Evolutionary conservation across 169 alveolate genomes (phyloP), one percentile per base, ranked within the genome.

Genomic region (Plasmodium gaboni): DNA sequence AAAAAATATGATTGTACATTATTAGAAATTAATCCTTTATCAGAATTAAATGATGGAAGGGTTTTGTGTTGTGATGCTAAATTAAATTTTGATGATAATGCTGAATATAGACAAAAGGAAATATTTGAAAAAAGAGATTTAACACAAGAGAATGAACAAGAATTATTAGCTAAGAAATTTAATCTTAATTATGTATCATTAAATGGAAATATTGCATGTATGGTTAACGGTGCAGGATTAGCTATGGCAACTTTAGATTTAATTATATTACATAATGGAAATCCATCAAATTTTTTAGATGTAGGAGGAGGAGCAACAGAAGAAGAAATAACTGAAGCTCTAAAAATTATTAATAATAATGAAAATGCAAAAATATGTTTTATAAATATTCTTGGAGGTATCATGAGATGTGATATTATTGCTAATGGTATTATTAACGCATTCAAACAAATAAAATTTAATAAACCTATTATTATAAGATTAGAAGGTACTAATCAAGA

Each of bases 221-320:
- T 98, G 94, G 99, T 98, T 24, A 98, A 98, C 69, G 99, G 99
- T 2, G 99, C 99, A 8, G 99, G 99, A 2, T 95, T 98, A n/a
- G 99, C 99, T 53, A 98, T 98, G 99, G 99, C 99, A 38, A 98
- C 99, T 46, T 95, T 98, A 98, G 97, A 93, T 63, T 88, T 97
- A 28, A 90, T 97, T 12, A 93, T 94, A 48, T 91, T 83, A 50
- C 93, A 96, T 53, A 98, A 98, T 0, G 99, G 99, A 1, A 73
- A 94, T 26, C 99, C 99, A 0, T 99, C 99, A 28, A 98, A 98
- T 92, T 98, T 98, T 95, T 90, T 98, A 60, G 99, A 98, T 78
- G 98, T 98, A 50, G 99, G 99, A n/a, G 99, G 99, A 0, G 95
- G 96, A 59, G 98, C 99, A 32, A 93, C 95, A 12, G 96, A 94